Base-by-base conservation (phyloP, 2,329 filamentous ascomycete genomes). In the Pseudovirgaria hyperparasitica region DNA sequence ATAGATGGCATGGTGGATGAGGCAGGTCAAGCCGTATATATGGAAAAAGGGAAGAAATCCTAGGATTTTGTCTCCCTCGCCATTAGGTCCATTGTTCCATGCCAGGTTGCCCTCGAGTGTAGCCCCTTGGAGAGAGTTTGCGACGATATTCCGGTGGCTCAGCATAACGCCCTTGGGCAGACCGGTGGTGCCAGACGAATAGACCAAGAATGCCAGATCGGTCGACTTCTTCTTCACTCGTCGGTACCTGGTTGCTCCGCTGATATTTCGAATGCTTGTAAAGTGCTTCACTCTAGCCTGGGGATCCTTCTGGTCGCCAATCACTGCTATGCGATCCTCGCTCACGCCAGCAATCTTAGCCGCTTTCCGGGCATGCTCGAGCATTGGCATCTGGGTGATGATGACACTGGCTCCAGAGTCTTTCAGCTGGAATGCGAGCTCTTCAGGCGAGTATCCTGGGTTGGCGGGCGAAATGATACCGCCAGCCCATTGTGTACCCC, bases 111-210 rank as follows among this genome's bases (percentile, higher is more conserved):
- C 59, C 37, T 62, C 55, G 8, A 37, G 46, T 13, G 46, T 44
- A 26, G 45, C 48, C 28, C 59, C 49, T 50, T 62, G 57, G 35
- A 63, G 39, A 0, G 55, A 51, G 50, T 93, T 92, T 32, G 82
- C 60, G 8, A 92, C 70, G 33, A 93, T 75, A 49, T 94, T 94
- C 37, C 59, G 54, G 54, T 96, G 87, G 6, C 73, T 79, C 17
- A 94, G 63, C 70, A 82, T 80, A 9, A 94, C 87, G 10, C 86
- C 87, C 54, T 96, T 96, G 0, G 87, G 86, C 26, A 85, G 60
- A 2, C 87, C 87, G 0, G 87, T 94, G 0, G 87, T 96, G 6
- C 87, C 87, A 6, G 78, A 86, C 26, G 76, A 84, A 52, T 92
- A 94, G 1, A 92, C 82, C 31, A 94, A 55, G 44, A 90, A 92